Percentiles rank a stretch among this genome's conserved stretches.
Evolutionary conservation across 768 basidiomycete species (phyloP).

Genomic region (Podaxis sp.): DNA sequence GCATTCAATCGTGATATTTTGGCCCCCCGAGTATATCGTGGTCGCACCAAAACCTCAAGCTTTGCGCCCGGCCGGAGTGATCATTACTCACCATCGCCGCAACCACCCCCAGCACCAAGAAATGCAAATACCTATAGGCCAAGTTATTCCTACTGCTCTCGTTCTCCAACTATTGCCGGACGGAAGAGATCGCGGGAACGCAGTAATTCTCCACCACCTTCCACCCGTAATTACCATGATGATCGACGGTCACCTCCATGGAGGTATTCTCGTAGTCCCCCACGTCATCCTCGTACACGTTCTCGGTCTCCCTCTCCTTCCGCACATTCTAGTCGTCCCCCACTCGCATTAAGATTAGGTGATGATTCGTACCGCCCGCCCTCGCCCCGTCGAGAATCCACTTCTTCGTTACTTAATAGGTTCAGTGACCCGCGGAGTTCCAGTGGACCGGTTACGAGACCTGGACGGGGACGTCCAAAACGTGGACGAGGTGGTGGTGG

Average conservation of each 20-base stretch:
- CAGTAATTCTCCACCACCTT: background rate
- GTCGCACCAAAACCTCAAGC: background rate
- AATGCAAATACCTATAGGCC: constrained; percentile 1
- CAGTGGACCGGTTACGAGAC: background rate
- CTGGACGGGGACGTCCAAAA: constrained; percentile 2
- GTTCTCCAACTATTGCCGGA: constrained; percentile 1
- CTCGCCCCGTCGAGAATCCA: background rate
- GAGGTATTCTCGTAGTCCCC: constrained; percentile 3
- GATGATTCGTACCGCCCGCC: background rate
- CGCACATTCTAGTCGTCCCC: background rate
- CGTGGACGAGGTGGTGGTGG: constrained; percentile 3
- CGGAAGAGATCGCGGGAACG: constrained; percentile 5
- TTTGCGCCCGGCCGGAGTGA: constrained; percentile 1
- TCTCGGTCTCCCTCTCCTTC: constrained; percentile 4
- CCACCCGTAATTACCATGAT: constrained; percentile 4
- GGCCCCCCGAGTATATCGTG: background rate
- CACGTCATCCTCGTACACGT: background rate
- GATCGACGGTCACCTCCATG: background rate
- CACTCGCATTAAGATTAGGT: background rate
- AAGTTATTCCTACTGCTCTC: background rate
- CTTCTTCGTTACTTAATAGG: background rate
- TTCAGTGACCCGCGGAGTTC: background rate
- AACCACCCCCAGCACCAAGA: background rate
- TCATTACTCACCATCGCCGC: constrained; percentile 1
- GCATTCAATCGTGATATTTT: background rate